Conservation (phyloP, 192 early-diverging fungal species). For the Mortierella hygrophila region DNA sequence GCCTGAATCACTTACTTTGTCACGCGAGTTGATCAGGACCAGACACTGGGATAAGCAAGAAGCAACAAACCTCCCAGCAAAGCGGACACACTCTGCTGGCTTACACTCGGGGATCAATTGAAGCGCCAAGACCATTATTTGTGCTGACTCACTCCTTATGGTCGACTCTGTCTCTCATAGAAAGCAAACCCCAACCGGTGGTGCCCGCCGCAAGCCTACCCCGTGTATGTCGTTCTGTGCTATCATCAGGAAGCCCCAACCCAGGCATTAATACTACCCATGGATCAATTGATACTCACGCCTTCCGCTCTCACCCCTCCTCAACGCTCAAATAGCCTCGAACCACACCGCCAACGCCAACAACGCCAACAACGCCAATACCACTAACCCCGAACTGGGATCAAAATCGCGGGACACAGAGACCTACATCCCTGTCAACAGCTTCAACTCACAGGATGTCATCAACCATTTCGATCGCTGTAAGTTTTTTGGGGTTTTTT, state of each 20-base stretch:
- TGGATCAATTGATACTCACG: background rate
- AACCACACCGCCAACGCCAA: background rate
- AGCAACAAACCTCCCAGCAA: no score
- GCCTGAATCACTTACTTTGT: no score
- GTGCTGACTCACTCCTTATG: background rate
- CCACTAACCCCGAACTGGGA: slow-evolving; percentile 16
- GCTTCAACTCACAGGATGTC: slow-evolving; percentile 54
- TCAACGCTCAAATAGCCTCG: background rate
- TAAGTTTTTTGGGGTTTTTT: slow-evolving; percentile 12
- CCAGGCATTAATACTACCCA: background rate
- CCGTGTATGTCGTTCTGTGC: slow-evolving; percentile 22
- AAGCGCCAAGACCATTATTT: background rate
- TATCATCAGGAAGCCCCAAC: background rate
- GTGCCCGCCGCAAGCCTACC: slow-evolving; percentile 38
- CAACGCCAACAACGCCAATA: background rate
- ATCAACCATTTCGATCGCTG: slow-evolving; percentile 51
- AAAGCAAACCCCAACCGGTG: slow-evolving; percentile 30
- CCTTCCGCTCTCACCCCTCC: no score
- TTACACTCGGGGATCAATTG: background rate
- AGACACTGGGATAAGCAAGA: no score
- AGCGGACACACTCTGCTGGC: background rate
- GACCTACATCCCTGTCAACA: slow-evolving; percentile 38
- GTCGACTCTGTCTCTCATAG: slow-evolving; percentile 9
- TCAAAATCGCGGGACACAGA: slow-evolving; percentile 9
- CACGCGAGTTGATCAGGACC: no score